A percentile compares a stretch with the other conserved stretches of the same genome.
Evolutionary conservation across 805 yeast species (phyloP).

Genomic region (Candida methanosorbosa): DNA sequence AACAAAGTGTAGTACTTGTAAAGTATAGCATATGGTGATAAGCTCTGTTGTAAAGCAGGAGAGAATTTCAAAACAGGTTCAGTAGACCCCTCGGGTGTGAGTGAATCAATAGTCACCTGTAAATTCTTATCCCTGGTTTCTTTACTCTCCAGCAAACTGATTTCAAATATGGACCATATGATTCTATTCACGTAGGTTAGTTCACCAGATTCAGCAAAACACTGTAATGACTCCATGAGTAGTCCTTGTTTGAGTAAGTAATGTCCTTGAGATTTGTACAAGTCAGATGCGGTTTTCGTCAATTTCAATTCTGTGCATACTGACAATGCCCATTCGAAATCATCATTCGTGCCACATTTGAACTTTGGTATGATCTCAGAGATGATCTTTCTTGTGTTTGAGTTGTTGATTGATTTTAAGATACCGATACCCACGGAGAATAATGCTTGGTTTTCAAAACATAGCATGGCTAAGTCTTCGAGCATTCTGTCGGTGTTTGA

Average conservation of each 20-base stretch:
- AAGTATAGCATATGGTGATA: constrained; percentile 65
- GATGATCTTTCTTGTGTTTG: constrained; percentile 34
- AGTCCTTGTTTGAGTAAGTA: constrained; percentile 16
- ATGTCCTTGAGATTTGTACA: constrained; percentile 46
- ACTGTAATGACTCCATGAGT: constrained; percentile 52
- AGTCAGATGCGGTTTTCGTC: constrained; percentile 45
- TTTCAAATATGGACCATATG: constrained; percentile 57
- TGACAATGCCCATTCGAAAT: constrained; percentile 70
- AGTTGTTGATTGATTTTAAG: constrained; percentile 37
- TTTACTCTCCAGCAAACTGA: constrained; percentile 40
- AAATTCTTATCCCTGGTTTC: constrained; percentile 46
- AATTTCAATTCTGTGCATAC: constrained; percentile 62
- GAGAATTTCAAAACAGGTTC: constrained; percentile 26
- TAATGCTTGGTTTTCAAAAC: constrained; percentile 40
- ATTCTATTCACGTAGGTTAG: constrained; percentile 38
- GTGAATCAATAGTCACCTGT: constrained; percentile 10
- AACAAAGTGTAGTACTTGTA: constrained; percentile 35
- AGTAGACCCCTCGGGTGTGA: background rate
- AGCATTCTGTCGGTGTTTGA: constrained; percentile 26
- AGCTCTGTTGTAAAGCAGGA: constrained; percentile 55
- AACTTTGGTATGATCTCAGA: constrained; percentile 53
- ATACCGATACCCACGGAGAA: constrained; percentile 69
- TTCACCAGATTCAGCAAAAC: constrained; percentile 58
- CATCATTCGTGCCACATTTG: constrained; percentile 60
- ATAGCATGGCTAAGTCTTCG: constrained; percentile 45